These are phyloP conservation scores for Geotrichum klebahnii DNA, from an alignment of 1,139 yeast species.

Conservation along the genomic window DNA sequence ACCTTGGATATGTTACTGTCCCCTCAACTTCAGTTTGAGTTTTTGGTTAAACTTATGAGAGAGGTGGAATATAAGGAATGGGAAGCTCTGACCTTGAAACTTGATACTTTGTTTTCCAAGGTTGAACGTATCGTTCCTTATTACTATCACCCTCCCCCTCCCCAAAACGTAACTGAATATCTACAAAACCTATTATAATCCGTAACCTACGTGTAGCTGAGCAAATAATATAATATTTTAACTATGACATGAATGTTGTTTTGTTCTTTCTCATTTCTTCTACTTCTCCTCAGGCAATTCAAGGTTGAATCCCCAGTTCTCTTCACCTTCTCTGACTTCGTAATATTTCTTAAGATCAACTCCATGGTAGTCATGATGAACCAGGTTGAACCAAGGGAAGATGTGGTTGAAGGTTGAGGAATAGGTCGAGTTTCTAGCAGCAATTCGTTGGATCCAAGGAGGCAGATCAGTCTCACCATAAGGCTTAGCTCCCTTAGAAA, in stretches of 20 bases:
- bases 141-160: conserved; percentile 8
- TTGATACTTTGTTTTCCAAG: conserved; percentile 1
- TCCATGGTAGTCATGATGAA: conserved; percentile 80
- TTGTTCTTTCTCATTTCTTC: too few relatives aligned
- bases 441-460: conserved; percentile 69
- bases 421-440: conserved; percentile 76
- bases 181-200: neutral
- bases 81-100: neutral
- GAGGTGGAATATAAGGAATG: neutral
- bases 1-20: too few relatives aligned
- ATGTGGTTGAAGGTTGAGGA: conserved; percentile 59
- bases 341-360: conserved; percentile 66
- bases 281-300: conserved; percentile 26
- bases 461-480: conserved; percentile 55
- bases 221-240: neutral
- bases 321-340: conserved; percentile 53
- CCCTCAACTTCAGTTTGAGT: conserved; percentile 1
- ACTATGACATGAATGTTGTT: neutral
- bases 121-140: neutral
- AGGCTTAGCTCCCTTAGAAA: conserved; percentile 65
- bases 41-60: neutral
- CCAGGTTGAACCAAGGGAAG: conserved; percentile 81
- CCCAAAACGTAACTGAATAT: conserved; percentile 4
- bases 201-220: neutral
- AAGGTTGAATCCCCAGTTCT: conserved; percentile 41